A percentile compares a stretch with the other conserved stretches of the same genome.
Evolutionary conservation across 2,329 filamentous ascomycete species (phyloP).

Genomic region (Talaromyces verruculosus): DNA sequence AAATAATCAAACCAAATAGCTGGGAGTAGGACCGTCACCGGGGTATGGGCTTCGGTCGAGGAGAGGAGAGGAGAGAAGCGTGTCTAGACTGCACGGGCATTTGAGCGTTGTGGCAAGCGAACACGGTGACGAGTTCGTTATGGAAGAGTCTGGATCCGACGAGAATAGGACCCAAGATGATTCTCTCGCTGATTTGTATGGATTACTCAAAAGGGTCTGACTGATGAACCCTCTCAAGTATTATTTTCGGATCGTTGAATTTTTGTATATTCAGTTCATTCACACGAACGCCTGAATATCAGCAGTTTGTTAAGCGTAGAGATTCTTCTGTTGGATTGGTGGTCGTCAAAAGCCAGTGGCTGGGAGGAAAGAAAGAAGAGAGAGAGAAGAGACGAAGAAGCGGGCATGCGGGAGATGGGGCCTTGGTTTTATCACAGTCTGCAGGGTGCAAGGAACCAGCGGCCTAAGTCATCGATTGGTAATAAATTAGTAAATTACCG

Average conservation of each 20-base stretch:
- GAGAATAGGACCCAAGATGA: constrained; percentile 9
- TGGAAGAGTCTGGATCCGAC: constrained; percentile 19
- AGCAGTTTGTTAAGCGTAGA: neutral
- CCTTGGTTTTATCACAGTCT: constrained; percentile 16
- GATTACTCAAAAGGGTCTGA: neutral
- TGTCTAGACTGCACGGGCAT: constrained; percentile 45
- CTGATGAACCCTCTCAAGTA: neutral
- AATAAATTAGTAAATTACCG: constrained; percentile 15
- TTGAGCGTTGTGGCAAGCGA: constrained; percentile 39
- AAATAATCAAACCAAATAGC: constrained; percentile 22
- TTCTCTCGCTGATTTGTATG: neutral
- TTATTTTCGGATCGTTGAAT: neutral
- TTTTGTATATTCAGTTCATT: constrained; percentile 6
- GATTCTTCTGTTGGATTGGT: neutral
- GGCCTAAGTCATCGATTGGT: constrained; percentile 11
- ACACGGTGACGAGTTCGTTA: constrained; percentile 20
- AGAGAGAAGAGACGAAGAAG: constrained; percentile 1
- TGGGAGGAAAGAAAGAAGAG: constrained; percentile 17
- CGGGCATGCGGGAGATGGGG: constrained; percentile 2
- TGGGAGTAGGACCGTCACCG: constrained; percentile 43
- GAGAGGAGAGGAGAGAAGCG: constrained; percentile 41
- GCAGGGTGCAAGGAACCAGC: constrained; percentile 15
- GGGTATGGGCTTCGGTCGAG: constrained; percentile 43
- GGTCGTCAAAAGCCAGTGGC: constrained; percentile 19
- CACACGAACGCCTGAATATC: constrained; percentile 7